Evolutionary conservation across 441 rosid species (phyloP), one percentile per base, ranked within the genome.

Genomic region (Syzygium syzygioides): DNA sequence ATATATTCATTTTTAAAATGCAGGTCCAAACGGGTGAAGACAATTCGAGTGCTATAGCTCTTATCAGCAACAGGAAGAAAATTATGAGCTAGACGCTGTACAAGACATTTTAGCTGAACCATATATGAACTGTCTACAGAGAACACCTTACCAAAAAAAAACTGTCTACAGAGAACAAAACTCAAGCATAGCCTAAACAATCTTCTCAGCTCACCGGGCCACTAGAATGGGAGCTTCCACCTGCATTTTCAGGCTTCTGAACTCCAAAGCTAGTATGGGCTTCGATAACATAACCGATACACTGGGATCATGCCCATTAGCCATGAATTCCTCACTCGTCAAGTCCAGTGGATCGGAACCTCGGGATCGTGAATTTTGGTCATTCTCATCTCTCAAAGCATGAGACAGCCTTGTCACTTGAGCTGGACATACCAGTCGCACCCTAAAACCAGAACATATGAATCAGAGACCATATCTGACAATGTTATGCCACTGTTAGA

Each of bases 191-290:
- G 88, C 80, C 89, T 76, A 89, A 55, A 60, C 92, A 87, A 85
- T 85, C 90, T 66, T 90, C 86, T 86, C 92, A 80, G 87, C 86
- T 71, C 52, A 57, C n/a, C 71, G 85, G 79, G 93, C 45, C 86
- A 95, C 87, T 62, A 93, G 91, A 89, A 86, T 87, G 62, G 99
- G 99, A 87, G 98, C 96, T 92, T 97, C 96, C 76, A 98, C 99
- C 91, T 90, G 92, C 99, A 98, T 97, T 92, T 93, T 95, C 90
- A 97, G 91, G 92, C 92, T 87, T 80, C 89, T 95, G 89, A 98
- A 94, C 89, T 96, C 94, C 91, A 98, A 93, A 87, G 99, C 98
- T 66, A 98, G 57, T 83, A 98, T 88, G 86, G 99, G 99, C 89
- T 92, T 95, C 13, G 99, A 98, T 83, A 95, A 90, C 98, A 98